Conservation (phyloP, 1,284 basidiomycete genomes). For the Heterobasidion parviporum region DNA sequence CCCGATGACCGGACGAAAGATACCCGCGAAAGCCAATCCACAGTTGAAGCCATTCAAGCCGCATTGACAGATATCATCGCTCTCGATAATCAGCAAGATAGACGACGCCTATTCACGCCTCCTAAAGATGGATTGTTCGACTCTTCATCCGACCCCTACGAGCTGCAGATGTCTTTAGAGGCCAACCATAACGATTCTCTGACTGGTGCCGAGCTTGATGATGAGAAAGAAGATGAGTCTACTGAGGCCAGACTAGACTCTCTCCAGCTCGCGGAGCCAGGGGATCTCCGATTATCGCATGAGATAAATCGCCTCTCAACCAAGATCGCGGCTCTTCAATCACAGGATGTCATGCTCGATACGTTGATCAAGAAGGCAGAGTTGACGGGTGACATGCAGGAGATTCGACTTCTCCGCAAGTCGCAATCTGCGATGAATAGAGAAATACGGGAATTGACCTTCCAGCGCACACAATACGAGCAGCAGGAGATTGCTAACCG, state of each 20-base stretch:
- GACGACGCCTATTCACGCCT: constrained; percentile 5
- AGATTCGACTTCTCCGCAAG: constrained; percentile 74
- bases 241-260: constrained; percentile 37
- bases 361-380: constrained; percentile 91
- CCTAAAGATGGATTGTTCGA: constrained; percentile 2
- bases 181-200: constrained; percentile 10
- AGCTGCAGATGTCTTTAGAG: constrained; percentile 11
- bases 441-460: constrained; percentile 77
- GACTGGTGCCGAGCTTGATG: constrained; percentile 27
- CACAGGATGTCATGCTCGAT: constrained; percentile 79
- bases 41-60: constrained; percentile 91
- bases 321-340: constrained; percentile 69
- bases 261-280: constrained; percentile 71
- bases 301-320: constrained; percentile 73
- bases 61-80: constrained; percentile 93
- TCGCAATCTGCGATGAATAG: constrained; percentile 77
- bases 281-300: constrained; percentile 77
- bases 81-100: constrained; percentile 50
- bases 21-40: constrained; percentile 48
- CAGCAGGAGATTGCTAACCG: constrained; percentile 84
- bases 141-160: constrained; percentile 1
- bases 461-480: constrained; percentile 88
- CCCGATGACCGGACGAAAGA: constrained; percentile 52
- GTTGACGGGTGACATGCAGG: constrained; percentile 82
- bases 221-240: constrained; percentile 39